Conservation (phyloP, 2,329 filamentous ascomycete species). For the Xylariaceae sp. region DNA sequence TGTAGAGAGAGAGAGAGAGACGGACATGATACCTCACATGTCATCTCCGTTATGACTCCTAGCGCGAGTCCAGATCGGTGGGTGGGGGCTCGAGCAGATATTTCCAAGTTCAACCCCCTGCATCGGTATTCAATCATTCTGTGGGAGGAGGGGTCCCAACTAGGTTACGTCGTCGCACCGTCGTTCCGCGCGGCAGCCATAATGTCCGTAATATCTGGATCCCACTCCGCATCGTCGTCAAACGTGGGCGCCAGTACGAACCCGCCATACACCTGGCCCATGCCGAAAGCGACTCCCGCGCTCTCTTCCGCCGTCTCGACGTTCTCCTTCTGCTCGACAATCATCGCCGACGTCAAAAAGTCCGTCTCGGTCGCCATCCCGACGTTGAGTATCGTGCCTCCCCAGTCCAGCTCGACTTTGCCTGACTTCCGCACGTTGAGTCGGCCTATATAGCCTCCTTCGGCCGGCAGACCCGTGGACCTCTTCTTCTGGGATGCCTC, state of each 20-base stretch:
- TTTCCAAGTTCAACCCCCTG: no score
- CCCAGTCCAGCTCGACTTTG: slow-evolving; percentile 58
- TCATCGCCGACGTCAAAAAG: slow-evolving; percentile 54
- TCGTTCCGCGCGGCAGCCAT: slow-evolving; percentile 13
- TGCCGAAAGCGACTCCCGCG: slow-evolving; percentile 50
- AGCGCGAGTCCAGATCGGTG: no score
- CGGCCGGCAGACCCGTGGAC: slow-evolving; percentile 37
- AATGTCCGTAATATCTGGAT: slow-evolving; percentile 35
- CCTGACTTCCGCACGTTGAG: slow-evolving; percentile 57
- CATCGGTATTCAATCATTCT: no score
- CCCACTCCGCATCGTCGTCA: slow-evolving; percentile 54
- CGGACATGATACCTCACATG: no score
- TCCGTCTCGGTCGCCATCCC: slow-evolving; percentile 45
- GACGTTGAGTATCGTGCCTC: slow-evolving; percentile 50
- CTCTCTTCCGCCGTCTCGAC: slow-evolving; percentile 38
- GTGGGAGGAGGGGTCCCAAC: no score
- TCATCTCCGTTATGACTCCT: no score
- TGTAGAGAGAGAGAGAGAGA: no score
- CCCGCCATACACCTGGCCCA: slow-evolving; percentile 59
- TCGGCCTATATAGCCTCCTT: slow-evolving; percentile 56
- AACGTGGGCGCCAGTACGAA: slow-evolving; percentile 56
- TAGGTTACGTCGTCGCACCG: slow-evolving; percentile 7
- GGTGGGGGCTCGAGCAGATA: no score
- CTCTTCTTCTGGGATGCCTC: slow-evolving; percentile 25
- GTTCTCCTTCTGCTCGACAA: slow-evolving; percentile 51